These are phyloP conservation scores for Flaveria ramosissima DNA, from an alignment of 129 eudicot genomes.

Conservation along the genomic window DNA sequence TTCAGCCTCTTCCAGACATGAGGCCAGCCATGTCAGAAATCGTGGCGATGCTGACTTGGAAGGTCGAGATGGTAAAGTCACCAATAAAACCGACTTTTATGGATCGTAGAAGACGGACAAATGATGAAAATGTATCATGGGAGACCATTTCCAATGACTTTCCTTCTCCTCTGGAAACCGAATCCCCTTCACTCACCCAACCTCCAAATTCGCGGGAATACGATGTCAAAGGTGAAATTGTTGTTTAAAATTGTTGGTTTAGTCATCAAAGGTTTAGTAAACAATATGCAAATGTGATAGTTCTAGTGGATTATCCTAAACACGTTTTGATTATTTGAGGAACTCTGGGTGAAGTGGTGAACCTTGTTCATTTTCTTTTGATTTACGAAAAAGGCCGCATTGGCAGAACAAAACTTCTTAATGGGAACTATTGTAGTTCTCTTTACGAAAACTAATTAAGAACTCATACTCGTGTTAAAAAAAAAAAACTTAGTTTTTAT, in stretches of 20 bases:
- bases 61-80: constrained; percentile 39
- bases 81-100: constrained; percentile 64
- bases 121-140: constrained; percentile 45
- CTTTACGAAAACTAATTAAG: too few relatives aligned
- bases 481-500: too few relatives aligned
- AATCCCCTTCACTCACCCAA: constrained; percentile 51
- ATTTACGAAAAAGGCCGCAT: not conserved
- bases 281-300: constrained; percentile 2
- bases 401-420: too few relatives aligned
- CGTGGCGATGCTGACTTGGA: constrained; percentile 67
- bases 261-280: not conserved
- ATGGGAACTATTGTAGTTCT: too few relatives aligned
- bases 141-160: constrained; percentile 50
- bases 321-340: not conserved
- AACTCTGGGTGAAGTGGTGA: not conserved
- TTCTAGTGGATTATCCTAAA: not conserved
- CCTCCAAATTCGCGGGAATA: constrained; percentile 44
- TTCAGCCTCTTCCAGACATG: constrained; percentile 57
- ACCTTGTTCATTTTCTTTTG: constrained; percentile 10
- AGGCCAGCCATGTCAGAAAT: constrained; percentile 83
- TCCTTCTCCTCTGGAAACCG: constrained; percentile 55
- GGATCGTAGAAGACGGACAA: constrained; percentile 37
- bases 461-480: too few relatives aligned
- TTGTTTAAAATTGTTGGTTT: not conserved
- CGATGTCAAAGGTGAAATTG: constrained; percentile 20